Percentiles rank a stretch among this genome's conserved stretches.
phyloP scores from a whole-genome alignment of 305 asterid genomes.

The Caryopteris hybrid region DNA sequence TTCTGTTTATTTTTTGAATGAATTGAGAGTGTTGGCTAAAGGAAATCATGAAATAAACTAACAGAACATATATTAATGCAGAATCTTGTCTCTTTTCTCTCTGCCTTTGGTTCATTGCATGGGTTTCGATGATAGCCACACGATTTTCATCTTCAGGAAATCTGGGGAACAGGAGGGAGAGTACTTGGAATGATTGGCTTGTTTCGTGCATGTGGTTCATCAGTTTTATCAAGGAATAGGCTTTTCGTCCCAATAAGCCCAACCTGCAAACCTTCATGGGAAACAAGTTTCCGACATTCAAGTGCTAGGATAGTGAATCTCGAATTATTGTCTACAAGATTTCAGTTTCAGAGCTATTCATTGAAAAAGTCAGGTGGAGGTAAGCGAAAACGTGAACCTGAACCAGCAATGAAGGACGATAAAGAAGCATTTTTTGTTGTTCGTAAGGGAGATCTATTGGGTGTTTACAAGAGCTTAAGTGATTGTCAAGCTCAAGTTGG shows the following conservation, averaged over 20 bases:
- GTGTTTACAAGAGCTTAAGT: conserved; percentile 86
- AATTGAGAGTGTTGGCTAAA: neutral
- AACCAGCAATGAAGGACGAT: conserved; percentile 70
- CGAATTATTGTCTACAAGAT: conserved; percentile 28
- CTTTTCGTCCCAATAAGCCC: conserved; percentile 33
- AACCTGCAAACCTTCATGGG: conserved; percentile 36
- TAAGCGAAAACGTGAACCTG: conserved; percentile 30
- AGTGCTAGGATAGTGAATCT: conserved; percentile 37
- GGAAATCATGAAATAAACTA: neutral
- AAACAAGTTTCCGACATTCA: conserved; percentile 28
- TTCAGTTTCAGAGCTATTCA: conserved; percentile 48
- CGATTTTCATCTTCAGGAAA: conserved; percentile 25
- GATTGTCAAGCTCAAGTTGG: conserved; percentile 99
- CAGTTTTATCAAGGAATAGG: conserved; percentile 38
- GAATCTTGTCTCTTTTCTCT: neutral
- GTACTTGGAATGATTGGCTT: conserved; percentile 62
- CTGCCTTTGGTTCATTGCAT: neutral
- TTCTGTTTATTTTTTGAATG: neutral
- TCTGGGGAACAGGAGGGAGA: conserved; percentile 28
- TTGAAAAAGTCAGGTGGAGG: conserved; percentile 41
- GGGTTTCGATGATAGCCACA: neutral
- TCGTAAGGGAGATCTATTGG: conserved; percentile 90
- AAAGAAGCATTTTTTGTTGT: conserved; percentile 91
- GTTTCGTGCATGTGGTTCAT: conserved; percentile 58
- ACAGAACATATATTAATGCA: neutral